phyloP scores from a whole-genome alignment of 176 grass and related monocot species.

The Luzula sylvatica region DNA sequence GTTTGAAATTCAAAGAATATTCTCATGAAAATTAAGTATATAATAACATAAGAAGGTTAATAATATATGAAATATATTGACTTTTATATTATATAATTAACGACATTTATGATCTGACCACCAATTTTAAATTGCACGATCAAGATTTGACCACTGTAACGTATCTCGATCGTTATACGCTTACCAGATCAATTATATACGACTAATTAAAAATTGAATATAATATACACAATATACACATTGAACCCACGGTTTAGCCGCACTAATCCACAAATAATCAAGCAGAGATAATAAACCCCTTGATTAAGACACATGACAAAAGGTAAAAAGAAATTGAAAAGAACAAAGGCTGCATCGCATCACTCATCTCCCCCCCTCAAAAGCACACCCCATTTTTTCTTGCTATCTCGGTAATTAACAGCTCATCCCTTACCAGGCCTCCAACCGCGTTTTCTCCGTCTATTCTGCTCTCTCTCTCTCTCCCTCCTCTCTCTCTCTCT shows the following conservation, averaged over 20 bases:
- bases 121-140: too few relatives aligned
- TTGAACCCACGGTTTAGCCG: neutral
- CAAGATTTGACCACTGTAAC: too few relatives aligned
- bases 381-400: constrained; percentile 33
- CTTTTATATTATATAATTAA: too few relatives aligned
- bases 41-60: too few relatives aligned
- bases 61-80: too few relatives aligned
- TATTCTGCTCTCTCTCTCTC: neutral
- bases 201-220: too few relatives aligned
- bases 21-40: too few relatives aligned
- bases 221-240: neutral
- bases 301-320: neutral
- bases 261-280: constrained; percentile 5
- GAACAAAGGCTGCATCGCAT: neutral
- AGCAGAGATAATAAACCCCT: constrained; percentile 4
- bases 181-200: too few relatives aligned
- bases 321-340: neutral
- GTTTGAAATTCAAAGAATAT: too few relatives aligned
- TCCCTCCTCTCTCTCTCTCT: neutral
- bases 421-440: constrained; percentile 18
- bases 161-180: too few relatives aligned
- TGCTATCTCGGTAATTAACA: neutral
- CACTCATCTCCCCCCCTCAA: constrained; percentile 11
- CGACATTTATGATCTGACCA: too few relatives aligned
- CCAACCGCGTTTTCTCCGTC: neutral